Base-by-base conservation (phyloP, 2,329 filamentous ascomycete genomes). In the Harringtonia aguacate region DNA sequence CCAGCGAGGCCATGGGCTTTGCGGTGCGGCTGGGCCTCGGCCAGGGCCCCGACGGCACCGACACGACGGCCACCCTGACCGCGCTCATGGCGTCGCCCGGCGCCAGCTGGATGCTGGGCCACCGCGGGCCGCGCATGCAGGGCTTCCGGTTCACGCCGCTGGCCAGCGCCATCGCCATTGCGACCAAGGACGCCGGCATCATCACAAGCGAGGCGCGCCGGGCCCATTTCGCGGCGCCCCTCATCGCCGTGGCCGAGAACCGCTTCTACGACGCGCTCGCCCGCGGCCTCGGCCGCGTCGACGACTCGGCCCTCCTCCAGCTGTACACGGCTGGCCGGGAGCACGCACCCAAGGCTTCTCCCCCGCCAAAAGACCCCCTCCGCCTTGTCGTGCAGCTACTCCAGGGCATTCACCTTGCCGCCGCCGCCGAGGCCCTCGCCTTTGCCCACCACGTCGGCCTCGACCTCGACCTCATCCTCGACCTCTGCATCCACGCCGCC, bases 171-270 rank as follows among this genome's bases (percentile, higher is more conserved):
- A 55, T 77, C 39, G 71, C 68, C 27, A 80, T 79, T 50, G 79
- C 79, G 48, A 51, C 75, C 30, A 80, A 80, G 60, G 76, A 80
- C 57, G 64, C 67, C 55, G 69, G 73, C 40, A 85, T 85, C 59
- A 82, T 85, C 56, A 84, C 80, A 2, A 72, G 75, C 22, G 78
- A 77, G 46, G 78, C 79, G 1, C 66, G 78, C 18, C 64, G 73
- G 35, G 61, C 66, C 43, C 64, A 66, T 24, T 84, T 81, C 56
- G 70, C 77, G 0, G 72, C 72, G 1, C 77, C 77, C 0, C 72
- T 86, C 55, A 75, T 73, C 44, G 72, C 70, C 31, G 67, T 70
- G 0, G 79, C 80, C 12, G 81, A 85, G 60, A 78, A 83, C 57
- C 68, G 74, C 24, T 84, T 82, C 55, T 70, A 81, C 44, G 61